Conservation (phyloP, 495 filamentous ascomycete species). For the Mytilinidion resinicola region DNA sequence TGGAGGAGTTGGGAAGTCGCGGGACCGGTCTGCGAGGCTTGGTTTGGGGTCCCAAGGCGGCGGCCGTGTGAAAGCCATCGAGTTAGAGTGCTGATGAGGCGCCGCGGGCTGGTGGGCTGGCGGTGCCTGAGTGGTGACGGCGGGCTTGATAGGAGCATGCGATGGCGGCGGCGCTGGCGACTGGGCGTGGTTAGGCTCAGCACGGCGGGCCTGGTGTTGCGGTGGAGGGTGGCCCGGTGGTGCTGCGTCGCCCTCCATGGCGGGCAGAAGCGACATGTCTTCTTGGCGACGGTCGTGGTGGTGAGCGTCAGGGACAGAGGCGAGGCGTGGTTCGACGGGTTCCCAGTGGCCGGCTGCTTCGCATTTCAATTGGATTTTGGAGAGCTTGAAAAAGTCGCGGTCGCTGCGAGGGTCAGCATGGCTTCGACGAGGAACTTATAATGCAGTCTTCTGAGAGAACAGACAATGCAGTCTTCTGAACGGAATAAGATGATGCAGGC, state of each 20-base stretch:
- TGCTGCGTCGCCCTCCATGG: background rate
- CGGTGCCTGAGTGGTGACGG: background rate
- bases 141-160: background rate
- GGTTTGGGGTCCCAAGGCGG: conserved; percentile 7
- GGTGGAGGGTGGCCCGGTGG: background rate
- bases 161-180: background rate
- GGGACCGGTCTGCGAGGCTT: conserved; percentile 15
- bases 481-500: too few species aligned
- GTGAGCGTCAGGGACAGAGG: background rate
- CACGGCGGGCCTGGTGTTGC: background rate
- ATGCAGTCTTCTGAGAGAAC: too few species aligned
- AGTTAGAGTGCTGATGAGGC: conserved; percentile 7
- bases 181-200: background rate
- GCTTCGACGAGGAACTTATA: too few species aligned
- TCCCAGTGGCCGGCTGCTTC: background rate
- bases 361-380: conserved; percentile 25
- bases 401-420: conserved; percentile 2
- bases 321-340: background rate
- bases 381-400: conserved; percentile 27
- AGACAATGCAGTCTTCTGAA: too few species aligned
- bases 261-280: background rate
- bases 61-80: conserved; percentile 7
- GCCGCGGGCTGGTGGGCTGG: conserved; percentile 1
- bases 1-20: conserved; percentile 15
- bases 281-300: background rate